Evolutionary conservation across 306 rosid genomes (phyloP).

Genomic region (Pyrus communis): DNA sequence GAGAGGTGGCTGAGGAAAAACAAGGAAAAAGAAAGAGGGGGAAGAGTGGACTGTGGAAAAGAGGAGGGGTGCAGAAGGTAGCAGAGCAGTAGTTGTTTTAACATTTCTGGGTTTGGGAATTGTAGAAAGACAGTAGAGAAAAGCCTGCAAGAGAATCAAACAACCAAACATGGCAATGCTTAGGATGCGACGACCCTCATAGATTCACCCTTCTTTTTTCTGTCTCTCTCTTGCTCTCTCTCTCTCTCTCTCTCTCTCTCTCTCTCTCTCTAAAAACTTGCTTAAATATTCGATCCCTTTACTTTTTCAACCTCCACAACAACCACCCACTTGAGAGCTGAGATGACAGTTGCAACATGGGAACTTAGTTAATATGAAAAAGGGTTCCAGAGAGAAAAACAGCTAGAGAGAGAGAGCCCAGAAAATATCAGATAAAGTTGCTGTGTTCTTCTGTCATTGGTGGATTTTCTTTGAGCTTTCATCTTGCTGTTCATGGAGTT

Average conservation of each 20-base stretch:
- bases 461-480: neutral
- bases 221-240: neutral
- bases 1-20: constrained; percentile 7
- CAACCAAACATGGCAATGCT: constrained; percentile 67
- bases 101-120: constrained; percentile 28
- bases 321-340: neutral
- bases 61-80: constrained; percentile 2
- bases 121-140: constrained; percentile 40
- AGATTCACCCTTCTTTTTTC: constrained; percentile 28
- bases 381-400: neutral
- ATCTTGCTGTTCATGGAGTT: constrained; percentile 58
- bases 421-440: neutral
- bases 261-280: constrained; percentile 7
- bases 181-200: constrained; percentile 36
- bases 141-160: constrained; percentile 66
- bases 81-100: constrained; percentile 18
- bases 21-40: constrained; percentile 14
- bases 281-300: constrained; percentile 14
- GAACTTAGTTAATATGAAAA: neutral
- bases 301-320: neutral
- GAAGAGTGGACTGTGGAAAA: constrained; percentile 12
- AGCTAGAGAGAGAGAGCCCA: neutral
- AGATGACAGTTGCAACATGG: constrained; percentile 11
- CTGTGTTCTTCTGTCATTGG: neutral
- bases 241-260: neutral